These are phyloP conservation scores for Myriosclerotinia curreyana DNA, from an alignment of 2,329 filamentous ascomycete species.

Conservation along the genomic window DNA sequence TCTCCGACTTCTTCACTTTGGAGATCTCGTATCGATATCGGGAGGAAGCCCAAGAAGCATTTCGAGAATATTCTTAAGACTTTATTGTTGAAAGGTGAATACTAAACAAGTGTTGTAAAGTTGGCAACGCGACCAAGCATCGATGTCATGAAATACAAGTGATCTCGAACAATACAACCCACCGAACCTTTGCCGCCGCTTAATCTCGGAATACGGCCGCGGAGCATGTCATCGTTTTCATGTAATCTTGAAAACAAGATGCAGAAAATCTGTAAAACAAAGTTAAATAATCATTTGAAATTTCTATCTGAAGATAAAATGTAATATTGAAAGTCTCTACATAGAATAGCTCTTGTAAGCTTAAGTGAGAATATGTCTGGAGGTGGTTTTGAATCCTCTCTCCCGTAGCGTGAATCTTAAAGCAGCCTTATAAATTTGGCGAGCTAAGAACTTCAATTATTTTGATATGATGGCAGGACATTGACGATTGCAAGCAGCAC, in stretches of 20 bases:
- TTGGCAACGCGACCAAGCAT: constrained; percentile 5
- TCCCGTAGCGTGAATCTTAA: constrained; percentile 9
- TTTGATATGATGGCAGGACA: constrained; percentile 11
- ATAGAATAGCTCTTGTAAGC: neutral
- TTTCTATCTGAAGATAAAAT: neutral
- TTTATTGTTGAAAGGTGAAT: constrained; percentile 3
- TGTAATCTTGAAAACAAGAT: neutral
- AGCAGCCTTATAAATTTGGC: constrained; percentile 19
- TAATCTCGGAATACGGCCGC: constrained; percentile 5
- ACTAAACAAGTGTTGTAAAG: neutral
- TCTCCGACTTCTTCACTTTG: constrained; percentile 22
- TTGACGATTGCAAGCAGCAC: neutral
- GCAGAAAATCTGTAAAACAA: neutral
- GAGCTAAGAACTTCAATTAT: constrained; percentile 23
- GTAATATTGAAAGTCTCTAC: neutral
- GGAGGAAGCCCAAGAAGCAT: constrained; percentile 23
- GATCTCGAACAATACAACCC: constrained; percentile 19
- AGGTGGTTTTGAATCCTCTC: neutral
- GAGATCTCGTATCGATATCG: constrained; percentile 21
- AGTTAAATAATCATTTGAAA: too few relatives aligned
- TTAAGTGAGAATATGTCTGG: neutral
- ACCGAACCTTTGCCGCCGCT: constrained; percentile 20
- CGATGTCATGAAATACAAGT: constrained; percentile 8
- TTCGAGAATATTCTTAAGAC: constrained; percentile 17
- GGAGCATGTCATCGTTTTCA: neutral